Evolutionary conservation across 139 green algal genomes (phyloP).

Genomic region (Chlamydomonas asymmetrica): DNA sequence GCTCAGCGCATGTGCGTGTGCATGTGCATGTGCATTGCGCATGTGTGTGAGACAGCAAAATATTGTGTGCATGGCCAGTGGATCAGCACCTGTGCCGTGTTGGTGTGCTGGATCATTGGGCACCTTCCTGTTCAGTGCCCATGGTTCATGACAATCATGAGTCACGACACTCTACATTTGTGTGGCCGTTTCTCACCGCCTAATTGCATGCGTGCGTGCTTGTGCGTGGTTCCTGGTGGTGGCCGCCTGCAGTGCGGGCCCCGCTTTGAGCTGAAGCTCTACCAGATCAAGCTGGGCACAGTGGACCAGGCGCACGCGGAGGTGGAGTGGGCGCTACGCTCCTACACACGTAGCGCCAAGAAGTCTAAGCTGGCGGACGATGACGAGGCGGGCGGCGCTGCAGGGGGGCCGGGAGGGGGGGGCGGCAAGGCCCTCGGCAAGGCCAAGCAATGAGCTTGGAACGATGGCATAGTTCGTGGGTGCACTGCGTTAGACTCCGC

Average conservation of each 20-base stretch:
- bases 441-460: too few species aligned
- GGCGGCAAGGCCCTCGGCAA: too few species aligned
- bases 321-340: constrained; percentile 79
- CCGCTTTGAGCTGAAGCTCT: constrained; percentile 91
- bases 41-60: too few species aligned
- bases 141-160: too few species aligned
- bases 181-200: not conserved
- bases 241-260: constrained; percentile 53
- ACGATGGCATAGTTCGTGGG: too few species aligned
- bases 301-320: constrained; percentile 83
- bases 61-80: too few species aligned
- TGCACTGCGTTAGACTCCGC: too few species aligned
- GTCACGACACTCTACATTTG: too few species aligned
- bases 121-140: not conserved
- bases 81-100: too few species aligned
- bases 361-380: constrained; percentile 59
- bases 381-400: too few species aligned
- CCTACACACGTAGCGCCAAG: constrained; percentile 78
- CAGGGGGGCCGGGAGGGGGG: too few species aligned
- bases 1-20: not conserved
- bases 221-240: not conserved
- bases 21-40: not conserved
- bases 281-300: constrained; percentile 86
- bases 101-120: not conserved
- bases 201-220: not conserved